Evolutionary conservation across 805 yeast genomes (phyloP).

Genomic region (Torulaspora franciscae): DNA sequence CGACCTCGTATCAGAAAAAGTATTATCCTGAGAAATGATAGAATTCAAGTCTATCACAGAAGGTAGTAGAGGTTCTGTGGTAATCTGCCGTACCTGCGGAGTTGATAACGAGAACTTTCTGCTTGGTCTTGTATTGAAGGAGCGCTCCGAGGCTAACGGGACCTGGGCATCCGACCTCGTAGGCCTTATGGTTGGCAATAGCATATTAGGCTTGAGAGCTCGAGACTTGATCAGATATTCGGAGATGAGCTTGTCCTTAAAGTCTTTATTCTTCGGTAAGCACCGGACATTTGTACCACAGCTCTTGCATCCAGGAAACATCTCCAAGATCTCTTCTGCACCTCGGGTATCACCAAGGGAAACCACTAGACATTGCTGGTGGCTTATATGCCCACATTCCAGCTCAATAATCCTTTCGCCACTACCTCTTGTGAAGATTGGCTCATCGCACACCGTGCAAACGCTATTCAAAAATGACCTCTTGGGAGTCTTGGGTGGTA

Average conservation of each 20-base stretch:
- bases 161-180: constrained; percentile 5
- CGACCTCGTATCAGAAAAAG: constrained; percentile 7
- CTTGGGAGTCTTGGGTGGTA: constrained; percentile 18
- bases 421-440: constrained; percentile 41
- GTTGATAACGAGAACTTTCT: not conserved
- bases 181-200: not conserved
- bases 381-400: constrained; percentile 52
- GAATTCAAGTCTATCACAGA: constrained; percentile 5
- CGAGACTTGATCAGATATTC: constrained; percentile 18
- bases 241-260: constrained; percentile 30
- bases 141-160: not conserved
- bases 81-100: not conserved
- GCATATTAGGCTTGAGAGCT: not conserved
- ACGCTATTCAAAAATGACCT: constrained; percentile 27
- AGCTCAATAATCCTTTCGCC: constrained; percentile 46
- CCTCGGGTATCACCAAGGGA: constrained; percentile 30
- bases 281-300: constrained; percentile 24
- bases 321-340: constrained; percentile 17
- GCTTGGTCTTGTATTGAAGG: not conserved
- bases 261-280: constrained; percentile 27
- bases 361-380: constrained; percentile 52
- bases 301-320: constrained; percentile 29
- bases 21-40: constrained; percentile 1
- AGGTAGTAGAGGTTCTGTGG: constrained; percentile 1
- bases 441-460: constrained; percentile 48